Conservation (phyloP, 2,329 filamentous ascomycete species). For the Penicillium crustosum region DNA sequence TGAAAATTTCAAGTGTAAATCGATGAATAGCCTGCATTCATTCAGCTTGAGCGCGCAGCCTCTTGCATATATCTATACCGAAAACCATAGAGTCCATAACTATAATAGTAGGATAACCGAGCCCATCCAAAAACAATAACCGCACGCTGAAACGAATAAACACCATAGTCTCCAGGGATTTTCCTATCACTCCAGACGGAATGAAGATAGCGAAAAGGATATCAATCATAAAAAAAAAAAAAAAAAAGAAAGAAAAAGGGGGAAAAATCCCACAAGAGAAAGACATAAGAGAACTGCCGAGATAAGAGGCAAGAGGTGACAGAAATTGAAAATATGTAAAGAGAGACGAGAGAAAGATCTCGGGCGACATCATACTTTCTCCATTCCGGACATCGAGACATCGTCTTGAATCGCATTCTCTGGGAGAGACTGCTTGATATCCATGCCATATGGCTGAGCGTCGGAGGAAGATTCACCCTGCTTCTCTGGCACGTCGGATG, state of each 20-base stretch:
- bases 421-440: constrained; percentile 30
- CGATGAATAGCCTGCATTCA: constrained; percentile 16
- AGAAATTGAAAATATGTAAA: constrained; percentile 3
- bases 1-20: background rate
- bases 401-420: constrained; percentile 27
- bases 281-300: constrained; percentile 5
- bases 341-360: background rate
- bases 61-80: constrained; percentile 8
- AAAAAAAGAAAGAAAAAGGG: constrained; percentile 5
- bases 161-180: background rate
- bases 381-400: constrained; percentile 39
- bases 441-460: constrained; percentile 24
- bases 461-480: constrained; percentile 17
- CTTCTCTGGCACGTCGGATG: constrained; percentile 23
- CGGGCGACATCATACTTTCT: constrained; percentile 27
- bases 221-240: constrained; percentile 26
- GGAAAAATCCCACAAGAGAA: background rate
- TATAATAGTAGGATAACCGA: constrained; percentile 5
- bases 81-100: constrained; percentile 6
- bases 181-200: constrained; percentile 10
- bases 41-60: constrained; percentile 12
- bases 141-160: constrained; percentile 3
- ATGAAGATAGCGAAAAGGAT: constrained; percentile 23
- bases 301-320: background rate
- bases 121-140: constrained; percentile 1